A percentile compares a stretch with the other conserved stretches of the same genome.
Conservation (phyloP, 768 basidiomycete genomes). For the Cyathus striatus region DNA sequence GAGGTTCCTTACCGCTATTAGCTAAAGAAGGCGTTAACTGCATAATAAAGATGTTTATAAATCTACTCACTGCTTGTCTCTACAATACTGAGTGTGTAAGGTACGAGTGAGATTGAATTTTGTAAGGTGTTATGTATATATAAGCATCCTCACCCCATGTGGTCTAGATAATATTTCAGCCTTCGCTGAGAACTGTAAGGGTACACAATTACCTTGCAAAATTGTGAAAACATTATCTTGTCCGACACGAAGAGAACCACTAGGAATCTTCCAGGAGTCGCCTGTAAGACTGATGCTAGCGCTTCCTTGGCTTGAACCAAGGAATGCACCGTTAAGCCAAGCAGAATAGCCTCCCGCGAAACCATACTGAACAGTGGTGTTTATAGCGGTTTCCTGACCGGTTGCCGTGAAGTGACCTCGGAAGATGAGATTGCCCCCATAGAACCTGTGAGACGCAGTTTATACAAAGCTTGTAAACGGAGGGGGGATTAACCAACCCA, state of each 20-base stretch:
- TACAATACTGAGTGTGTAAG: slow-evolving; percentile 24
- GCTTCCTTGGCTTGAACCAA: slow-evolving; percentile 42
- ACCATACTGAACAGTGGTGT: slow-evolving; percentile 43
- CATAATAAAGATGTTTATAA: not conserved
- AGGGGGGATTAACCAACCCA: too few relatives aligned
- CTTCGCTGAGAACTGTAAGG: too few relatives aligned
- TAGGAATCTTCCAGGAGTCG: slow-evolving; percentile 35
- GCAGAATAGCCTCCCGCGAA: slow-evolving; percentile 47
- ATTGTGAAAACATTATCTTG: slow-evolving; percentile 39
- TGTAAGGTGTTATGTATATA: not conserved
- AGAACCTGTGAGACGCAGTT: slow-evolving; percentile 39
- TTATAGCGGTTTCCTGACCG: slow-evolving; percentile 41
- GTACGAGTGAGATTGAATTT: slow-evolving; percentile 1
- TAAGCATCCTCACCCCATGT: slow-evolving; percentile 35
- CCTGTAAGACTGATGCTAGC: slow-evolving; percentile 36
- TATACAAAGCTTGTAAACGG: too few relatives aligned
- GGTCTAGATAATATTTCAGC: slow-evolving; percentile 32
- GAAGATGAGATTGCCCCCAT: slow-evolving; percentile 47
- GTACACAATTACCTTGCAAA: slow-evolving; percentile 27
- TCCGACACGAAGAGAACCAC: slow-evolving; percentile 23
- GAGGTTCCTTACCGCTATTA: slow-evolving; percentile 44
- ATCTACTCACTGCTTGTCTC: slow-evolving; percentile 40
- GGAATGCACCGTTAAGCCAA: slow-evolving; percentile 43
- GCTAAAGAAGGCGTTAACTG: slow-evolving; percentile 18
- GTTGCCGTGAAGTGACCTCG: slow-evolving; percentile 48